Evolutionary conservation across 805 yeast species (phyloP), one percentile per base, ranked within the genome.

Genomic region (Lipomyces lipofer): DNA sequence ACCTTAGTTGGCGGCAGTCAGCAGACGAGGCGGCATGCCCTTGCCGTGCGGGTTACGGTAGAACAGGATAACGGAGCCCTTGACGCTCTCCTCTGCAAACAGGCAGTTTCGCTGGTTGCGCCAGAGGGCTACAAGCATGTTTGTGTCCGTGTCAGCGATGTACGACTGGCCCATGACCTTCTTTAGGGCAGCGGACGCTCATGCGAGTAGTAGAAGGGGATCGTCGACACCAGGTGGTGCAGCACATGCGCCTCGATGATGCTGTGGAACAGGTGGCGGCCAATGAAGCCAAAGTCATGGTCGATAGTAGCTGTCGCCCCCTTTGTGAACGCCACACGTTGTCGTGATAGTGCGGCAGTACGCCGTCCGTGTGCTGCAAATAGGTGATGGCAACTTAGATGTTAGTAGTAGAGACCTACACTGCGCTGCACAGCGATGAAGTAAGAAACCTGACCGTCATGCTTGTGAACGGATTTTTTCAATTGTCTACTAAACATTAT

Each of bases 231-330:
- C 71, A 79, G 88, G 73, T 88, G 96, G 74, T 88, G 96, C 66
- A 85, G 78, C 49, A 88, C 95, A 69, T 88, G 96, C 49, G 96
- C 88, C 74, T 88, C 96, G 67, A 88, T 87, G 67, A 88, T 88
- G 69, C 86, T 95, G 72, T 88, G 96, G 82, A 88, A 85, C 66
- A 86, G 75, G 77, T 80, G 80, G 68, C 80, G 75, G 54, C 96
- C 96, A 59, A 85, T 75, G 68, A 87, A 84, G 29, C 92, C 91
- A 68, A 86, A 85, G 67, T 86, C 83, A 67, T 95, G 78, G 72
- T 88, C 96, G 60, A 88, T 83, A 54, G 95, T 88, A 56, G 92
- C 87, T 51, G 94, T 91, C 25, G 96, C 95, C 63, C 96, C 96
- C 67, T 91, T 80, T 46, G 91, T 90, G 51, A 61, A 64, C 63